Evolutionary conservation across 805 yeast genomes (phyloP), one percentile per base, ranked within the genome.

Genomic region (Limtongia smithiae): DNA sequence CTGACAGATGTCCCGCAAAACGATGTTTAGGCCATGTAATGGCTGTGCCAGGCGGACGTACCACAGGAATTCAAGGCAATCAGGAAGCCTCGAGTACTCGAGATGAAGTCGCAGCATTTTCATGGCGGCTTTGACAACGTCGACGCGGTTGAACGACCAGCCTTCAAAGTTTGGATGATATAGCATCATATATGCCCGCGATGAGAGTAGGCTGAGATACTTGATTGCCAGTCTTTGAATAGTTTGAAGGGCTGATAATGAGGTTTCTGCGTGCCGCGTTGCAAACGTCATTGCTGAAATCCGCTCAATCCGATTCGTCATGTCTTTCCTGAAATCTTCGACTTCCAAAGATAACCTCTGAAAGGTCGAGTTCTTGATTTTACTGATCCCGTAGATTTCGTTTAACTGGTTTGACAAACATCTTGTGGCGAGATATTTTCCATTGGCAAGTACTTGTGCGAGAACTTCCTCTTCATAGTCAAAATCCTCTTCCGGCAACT

Each of bases 351-450:
- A 45, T 12, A 51, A 24, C 31, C 20, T 27, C n/a, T 35, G 33
- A 36, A 51, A 43, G 18, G 35, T 36, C 14, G 25, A 24, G 15
- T 18, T 15, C 12, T 31, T 44, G 11, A 40, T 25, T 24, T 33
- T 44, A 9, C 25, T 20, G 12, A 51, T 39, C 3, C 55, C 55
- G 33, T 51, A 48, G 3, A 51, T 31, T 22, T 51, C 51, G 5
- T 44, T 25, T 28, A 51, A 20, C 44, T 37, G 38, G 15, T 41
- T 35, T 4, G 46, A 47, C 4, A 44, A 18, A 11, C 48, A 15
- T 22, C 46, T 38, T 8, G 41, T 22, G 4, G 44, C 40, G 25
- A 28, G 36, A 21, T 28, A 41, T 31, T 41, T 39, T 8, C 55
- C 52, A 30, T 48, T 48, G 3, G 42, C 46, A 37, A 39, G 35